Base-by-base conservation (phyloP, 352 stramenopile genomes). In the Globisporangium solare region DNA sequence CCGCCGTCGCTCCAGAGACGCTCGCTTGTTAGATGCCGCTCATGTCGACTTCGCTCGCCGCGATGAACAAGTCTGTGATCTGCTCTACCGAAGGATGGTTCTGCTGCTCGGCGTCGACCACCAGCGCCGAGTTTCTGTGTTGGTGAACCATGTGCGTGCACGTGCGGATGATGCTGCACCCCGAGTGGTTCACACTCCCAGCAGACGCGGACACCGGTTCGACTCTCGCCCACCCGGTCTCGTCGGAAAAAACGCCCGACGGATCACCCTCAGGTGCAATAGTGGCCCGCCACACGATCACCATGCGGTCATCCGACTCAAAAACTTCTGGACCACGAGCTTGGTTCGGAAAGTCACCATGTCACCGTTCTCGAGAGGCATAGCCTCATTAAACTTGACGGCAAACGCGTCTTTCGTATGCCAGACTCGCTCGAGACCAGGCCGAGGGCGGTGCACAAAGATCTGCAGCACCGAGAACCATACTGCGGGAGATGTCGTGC, bases 311-410 rank as follows among this genome's bases (percentile, higher is more conserved):
- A 12, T 56, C 49, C 35, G 58, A 31, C 20, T 56, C 47, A 42
- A 37, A 47, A 50, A 61, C 47, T 55, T 61, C 24, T 47, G 55
- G 15, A 63, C 14, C 40, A 63, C 57, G 35, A 63, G 8, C 41
- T 58, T 63, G 40, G 41, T 18, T 6, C 42, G 57, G 12, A 63
- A 14, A 22, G 41, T 32, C 50, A 51, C 24, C 48, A 53, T 20
- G 8, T 45, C 32, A 17, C 18, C 37, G 15, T 17, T 43, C 17
- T 31, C 13, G 37, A 14, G 21, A 61, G 21, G 5, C 24, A 46
- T 35, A 56, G 56, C 13, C 42, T 42, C 18, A 2, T 51, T 11
- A 41, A 17, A 48, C 24, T 58, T 58, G n/a, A 31, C 18, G 0
- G 57, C 49, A 31, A 63, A 41, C 31, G 57, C 58, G 41, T 58